These are phyloP conservation scores for Ophiostoma sp. DNA, from an alignment of 2,329 filamentous ascomycete species.

Conservation along the genomic window DNA sequence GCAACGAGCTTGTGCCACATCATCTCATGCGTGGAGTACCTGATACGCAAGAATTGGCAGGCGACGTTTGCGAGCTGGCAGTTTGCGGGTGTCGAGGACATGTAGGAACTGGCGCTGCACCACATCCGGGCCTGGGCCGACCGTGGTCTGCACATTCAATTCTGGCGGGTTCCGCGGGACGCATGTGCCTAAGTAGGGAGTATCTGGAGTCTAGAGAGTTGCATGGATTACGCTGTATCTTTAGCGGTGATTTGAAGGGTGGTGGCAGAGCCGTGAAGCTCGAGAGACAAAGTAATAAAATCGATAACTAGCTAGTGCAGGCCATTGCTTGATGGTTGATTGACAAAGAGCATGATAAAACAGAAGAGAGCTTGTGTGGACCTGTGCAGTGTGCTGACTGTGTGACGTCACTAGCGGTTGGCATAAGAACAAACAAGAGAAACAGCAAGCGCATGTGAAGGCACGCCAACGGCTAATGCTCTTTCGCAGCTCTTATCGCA, in stretches of 20 bases:
- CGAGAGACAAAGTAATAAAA: too few species aligned
- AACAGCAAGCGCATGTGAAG: not conserved
- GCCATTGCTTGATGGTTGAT: not conserved
- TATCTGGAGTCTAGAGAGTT: not conserved
- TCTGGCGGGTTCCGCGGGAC: conserved; percentile 29
- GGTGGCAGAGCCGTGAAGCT: not conserved
- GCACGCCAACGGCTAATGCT: too few species aligned
- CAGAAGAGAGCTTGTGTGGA: not conserved
- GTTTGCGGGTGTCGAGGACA: not conserved
- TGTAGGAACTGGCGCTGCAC: not conserved
- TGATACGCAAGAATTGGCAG: not conserved
- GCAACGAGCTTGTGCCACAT: not conserved
- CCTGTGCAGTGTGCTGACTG: not conserved
- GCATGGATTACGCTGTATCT: not conserved
- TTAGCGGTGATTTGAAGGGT: not conserved
- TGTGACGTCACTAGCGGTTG: conserved; percentile 10
- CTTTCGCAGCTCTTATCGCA: too few species aligned
- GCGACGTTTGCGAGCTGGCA: not conserved
- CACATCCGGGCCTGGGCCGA: conserved; percentile 8
- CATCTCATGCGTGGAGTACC: not conserved
- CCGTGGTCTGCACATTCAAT: conserved; percentile 29
- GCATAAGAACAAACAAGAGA: not conserved
- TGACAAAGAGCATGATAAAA: not conserved
- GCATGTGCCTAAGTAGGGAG: not conserved
- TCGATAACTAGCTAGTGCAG: too few species aligned